Conservation (phyloP, 2,329 filamentous ascomycete genomes). For the Drechslera avenae region DNA sequence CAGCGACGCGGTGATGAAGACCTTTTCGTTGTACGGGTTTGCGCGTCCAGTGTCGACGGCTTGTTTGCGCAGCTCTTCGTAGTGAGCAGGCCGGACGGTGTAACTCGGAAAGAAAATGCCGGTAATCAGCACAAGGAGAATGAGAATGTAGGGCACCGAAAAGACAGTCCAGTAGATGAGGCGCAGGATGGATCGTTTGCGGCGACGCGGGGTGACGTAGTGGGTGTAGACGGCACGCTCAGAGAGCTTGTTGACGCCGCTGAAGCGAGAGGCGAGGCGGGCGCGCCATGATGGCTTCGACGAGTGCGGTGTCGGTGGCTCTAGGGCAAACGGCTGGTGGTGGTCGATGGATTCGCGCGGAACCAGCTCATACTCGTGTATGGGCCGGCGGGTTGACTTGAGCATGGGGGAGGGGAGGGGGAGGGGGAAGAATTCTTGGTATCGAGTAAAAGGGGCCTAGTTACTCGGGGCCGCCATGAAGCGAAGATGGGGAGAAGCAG, state of each 20-base stretch:
- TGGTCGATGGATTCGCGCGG: constrained; percentile 38
- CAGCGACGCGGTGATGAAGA: constrained; percentile 76
- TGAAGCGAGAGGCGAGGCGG: constrained; percentile 24
- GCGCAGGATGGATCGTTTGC: constrained; percentile 39
- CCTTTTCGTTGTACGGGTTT: constrained; percentile 64
- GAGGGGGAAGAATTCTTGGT: constrained; percentile 5
- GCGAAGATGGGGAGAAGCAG: background rate
- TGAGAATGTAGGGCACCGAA: constrained; percentile 39
- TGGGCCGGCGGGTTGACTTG: constrained; percentile 20
- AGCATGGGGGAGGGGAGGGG: constrained; percentile 26
- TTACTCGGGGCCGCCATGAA: constrained; percentile 13
- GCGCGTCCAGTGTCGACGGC: constrained; percentile 49
- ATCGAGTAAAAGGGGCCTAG: constrained; percentile 13
- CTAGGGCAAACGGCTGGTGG: constrained; percentile 21
- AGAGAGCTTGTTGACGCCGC: constrained; percentile 34
- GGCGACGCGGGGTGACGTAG: constrained; percentile 41
- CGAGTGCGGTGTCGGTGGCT: constrained; percentile 12
- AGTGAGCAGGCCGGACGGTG: constrained; percentile 60
- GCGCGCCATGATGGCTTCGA: constrained; percentile 35
- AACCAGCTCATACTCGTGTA: constrained; percentile 43
- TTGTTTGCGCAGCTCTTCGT: constrained; percentile 50
- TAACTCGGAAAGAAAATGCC: constrained; percentile 62
- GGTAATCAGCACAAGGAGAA: constrained; percentile 50
- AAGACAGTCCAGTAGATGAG: constrained; percentile 41
- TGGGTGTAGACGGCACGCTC: constrained; percentile 39